phyloP scores from a whole-genome alignment of 768 basidiomycete genomes.

The Hypholoma fasciculare region DNA sequence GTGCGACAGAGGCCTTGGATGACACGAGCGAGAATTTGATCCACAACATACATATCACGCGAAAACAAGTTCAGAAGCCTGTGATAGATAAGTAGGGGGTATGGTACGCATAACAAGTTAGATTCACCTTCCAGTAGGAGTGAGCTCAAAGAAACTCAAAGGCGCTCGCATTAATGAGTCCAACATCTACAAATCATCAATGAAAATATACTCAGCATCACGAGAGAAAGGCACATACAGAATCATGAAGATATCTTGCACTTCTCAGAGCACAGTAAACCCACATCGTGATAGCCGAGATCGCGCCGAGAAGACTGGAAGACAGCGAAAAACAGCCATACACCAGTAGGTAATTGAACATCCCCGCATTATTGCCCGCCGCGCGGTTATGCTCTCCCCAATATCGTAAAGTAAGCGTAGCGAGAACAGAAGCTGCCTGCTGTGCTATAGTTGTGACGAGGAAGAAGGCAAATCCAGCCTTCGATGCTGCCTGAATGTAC shows the following conservation, averaged over 20 bases:
- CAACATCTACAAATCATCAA: slow-evolving; percentile 57
- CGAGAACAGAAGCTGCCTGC: slow-evolving; percentile 61
- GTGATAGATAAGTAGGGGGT: background rate
- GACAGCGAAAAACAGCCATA: slow-evolving; percentile 71
- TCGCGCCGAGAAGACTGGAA: slow-evolving; percentile 52
- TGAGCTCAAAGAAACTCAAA: slow-evolving; percentile 86
- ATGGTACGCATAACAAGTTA: background rate
- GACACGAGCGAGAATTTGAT: slow-evolving; percentile 78
- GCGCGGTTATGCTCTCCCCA: slow-evolving; percentile 83
- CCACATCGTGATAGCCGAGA: slow-evolving; percentile 67
- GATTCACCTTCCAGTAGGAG: slow-evolving; percentile 75
- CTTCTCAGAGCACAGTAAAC: slow-evolving; percentile 77
- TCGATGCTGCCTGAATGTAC: slow-evolving; percentile 82
- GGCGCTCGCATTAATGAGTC: slow-evolving; percentile 80
- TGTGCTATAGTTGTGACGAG: slow-evolving; percentile 52
- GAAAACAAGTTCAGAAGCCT: slow-evolving; percentile 92
- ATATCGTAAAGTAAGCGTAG: slow-evolving; percentile 66
- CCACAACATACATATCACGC: slow-evolving; percentile 84
- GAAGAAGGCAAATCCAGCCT: slow-evolving; percentile 65
- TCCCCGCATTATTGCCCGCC: slow-evolving; percentile 55
- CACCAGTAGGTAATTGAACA: slow-evolving; percentile 57
- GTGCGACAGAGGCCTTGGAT: slow-evolving; percentile 75
- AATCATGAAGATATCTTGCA: slow-evolving; percentile 74
- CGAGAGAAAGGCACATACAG: slow-evolving; percentile 39
- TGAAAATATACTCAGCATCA: background rate